phyloP scores from a whole-genome alignment of 495 filamentous ascomycete species.

The Talaromyces stipitatus region DNA sequence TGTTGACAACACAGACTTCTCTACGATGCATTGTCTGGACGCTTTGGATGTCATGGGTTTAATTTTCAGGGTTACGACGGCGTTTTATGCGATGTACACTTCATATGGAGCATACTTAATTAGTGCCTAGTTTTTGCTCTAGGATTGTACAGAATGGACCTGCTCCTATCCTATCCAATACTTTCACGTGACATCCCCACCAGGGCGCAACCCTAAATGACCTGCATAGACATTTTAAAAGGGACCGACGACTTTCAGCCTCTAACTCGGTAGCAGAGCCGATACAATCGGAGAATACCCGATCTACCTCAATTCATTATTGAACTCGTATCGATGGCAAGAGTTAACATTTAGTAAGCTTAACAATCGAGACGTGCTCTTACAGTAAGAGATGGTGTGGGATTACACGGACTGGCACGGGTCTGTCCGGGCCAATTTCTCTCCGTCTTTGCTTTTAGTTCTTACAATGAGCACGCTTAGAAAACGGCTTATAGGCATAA shows the following conservation, averaged over 20 bases:
- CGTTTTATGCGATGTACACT: slow-evolving; percentile 1
- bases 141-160: slow-evolving; percentile 2
- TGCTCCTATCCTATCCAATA: not conserved
- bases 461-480: no score
- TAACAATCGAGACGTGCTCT: not conserved
- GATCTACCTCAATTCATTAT: not conserved
- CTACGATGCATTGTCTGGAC: not conserved
- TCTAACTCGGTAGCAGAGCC: not conserved
- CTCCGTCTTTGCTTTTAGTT: not conserved
- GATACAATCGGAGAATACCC: not conserved
- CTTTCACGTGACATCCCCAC: not conserved
- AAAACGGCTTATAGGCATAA: not conserved
- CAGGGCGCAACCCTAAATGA: not conserved
- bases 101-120: not conserved
- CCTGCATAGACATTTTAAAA: not conserved
- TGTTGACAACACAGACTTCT: not conserved
- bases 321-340: not conserved
- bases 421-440: not conserved
- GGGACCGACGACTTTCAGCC: not conserved
- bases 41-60: slow-evolving; percentile 2
- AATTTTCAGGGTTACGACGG: not conserved
- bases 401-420: not conserved
- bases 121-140: not conserved
- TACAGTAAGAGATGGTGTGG: not conserved
- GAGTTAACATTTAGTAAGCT: not conserved